phyloP scores from a whole-genome alignment of 2,329 filamentous ascomycete species.

The Emergomyces orientalis region DNA sequence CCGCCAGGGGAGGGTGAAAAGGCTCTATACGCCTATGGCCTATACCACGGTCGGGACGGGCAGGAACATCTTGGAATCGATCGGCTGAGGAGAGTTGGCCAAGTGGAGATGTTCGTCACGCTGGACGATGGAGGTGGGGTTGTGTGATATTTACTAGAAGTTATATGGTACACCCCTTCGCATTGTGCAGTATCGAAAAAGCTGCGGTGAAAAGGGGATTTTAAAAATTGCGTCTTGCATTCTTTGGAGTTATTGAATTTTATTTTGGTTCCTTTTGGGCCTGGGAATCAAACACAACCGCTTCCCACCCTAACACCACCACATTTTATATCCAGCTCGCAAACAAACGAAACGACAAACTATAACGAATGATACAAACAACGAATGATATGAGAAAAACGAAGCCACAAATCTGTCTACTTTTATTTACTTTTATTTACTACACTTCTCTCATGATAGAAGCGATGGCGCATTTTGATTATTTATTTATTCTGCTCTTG shows the following conservation, averaged over 20 bases:
- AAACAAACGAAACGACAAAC: neutral
- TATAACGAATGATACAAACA: neutral
- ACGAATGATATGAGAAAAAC: neutral
- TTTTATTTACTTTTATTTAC: neutral
- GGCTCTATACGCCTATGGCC: slow-evolving; percentile 48
- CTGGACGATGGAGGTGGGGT: neutral
- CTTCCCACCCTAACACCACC: neutral
- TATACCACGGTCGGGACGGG: slow-evolving; percentile 50
- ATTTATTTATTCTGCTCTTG: neutral
- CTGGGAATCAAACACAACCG: neutral
- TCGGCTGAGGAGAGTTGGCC: slow-evolving; percentile 39
- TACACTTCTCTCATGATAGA: neutral
- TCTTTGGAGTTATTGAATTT: neutral
- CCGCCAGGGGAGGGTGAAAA: slow-evolving; percentile 30
- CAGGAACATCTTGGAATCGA: slow-evolving; percentile 53
- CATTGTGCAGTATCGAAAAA: neutral
- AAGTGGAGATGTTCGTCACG: slow-evolving; percentile 35
- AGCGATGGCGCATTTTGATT: neutral
- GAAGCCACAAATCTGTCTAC: neutral
- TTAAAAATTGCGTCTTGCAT: neutral
- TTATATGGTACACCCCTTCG: neutral
- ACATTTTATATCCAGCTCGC: too few species aligned
- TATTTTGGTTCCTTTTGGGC: neutral
- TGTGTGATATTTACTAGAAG: neutral
- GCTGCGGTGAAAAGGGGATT: neutral